A percentile compares a stretch with the other conserved stretches of the same genome.
Conservation (phyloP, 2,329 filamentous ascomycete genomes). For the Aspergillus chevalieri region DNA sequence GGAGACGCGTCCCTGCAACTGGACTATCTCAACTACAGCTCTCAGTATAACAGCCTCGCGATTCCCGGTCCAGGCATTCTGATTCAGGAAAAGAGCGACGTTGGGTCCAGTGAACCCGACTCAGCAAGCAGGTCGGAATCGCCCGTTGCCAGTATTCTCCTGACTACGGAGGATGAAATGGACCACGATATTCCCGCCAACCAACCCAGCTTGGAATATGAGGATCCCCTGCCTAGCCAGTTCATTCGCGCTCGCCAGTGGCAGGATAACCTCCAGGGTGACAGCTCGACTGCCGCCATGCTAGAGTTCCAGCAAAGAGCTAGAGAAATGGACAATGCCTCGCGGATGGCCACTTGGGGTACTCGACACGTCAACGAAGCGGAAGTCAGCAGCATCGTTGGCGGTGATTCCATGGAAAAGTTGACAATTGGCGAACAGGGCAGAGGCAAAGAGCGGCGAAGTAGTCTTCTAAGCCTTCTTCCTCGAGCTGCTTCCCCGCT, state of each 20-base stretch:
- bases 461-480: constrained; percentile 41
- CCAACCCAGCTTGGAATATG: constrained; percentile 17
- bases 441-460: constrained; percentile 38
- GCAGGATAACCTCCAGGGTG: constrained; percentile 42
- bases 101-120: constrained; percentile 22
- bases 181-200: constrained; percentile 14
- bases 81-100: constrained; percentile 39
- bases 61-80: constrained; percentile 50
- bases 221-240: constrained; percentile 30
- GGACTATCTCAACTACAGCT: constrained; percentile 29
- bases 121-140: constrained; percentile 21
- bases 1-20: constrained; percentile 27
- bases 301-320: constrained; percentile 45
- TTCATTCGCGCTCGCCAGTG: constrained; percentile 42
- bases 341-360: constrained; percentile 51
- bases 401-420: constrained; percentile 39
- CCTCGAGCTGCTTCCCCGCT: constrained; percentile 39
- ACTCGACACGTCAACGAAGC: constrained; percentile 46
- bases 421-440: constrained; percentile 25
- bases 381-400: constrained; percentile 45
- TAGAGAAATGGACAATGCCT: constrained; percentile 49
- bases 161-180: constrained; percentile 15
- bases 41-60: constrained; percentile 26
- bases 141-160: constrained; percentile 18
- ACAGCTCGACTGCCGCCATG: constrained; percentile 51